Evolutionary conservation across 495 filamentous ascomycete genomes (phyloP).

Genomic region (Xanthoparmelia taractica): DNA sequence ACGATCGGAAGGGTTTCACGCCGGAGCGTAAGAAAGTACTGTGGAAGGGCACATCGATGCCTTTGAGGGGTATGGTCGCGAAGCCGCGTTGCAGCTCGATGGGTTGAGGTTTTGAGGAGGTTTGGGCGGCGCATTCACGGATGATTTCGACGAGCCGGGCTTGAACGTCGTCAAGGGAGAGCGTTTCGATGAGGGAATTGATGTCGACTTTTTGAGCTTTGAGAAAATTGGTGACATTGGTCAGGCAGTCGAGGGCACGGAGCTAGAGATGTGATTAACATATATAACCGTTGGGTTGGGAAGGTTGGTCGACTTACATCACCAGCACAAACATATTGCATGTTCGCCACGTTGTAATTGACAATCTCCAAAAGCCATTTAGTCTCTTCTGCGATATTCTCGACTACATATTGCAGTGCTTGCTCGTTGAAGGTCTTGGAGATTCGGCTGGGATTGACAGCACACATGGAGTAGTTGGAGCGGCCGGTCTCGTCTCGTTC

Average conservation of each 20-base stretch:
- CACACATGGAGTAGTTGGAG: conserved; percentile 97
- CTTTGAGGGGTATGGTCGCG: conserved; percentile 90
- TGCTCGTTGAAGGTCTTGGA: conserved; percentile 97
- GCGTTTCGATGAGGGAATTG: conserved; percentile 75
- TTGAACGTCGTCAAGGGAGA: conserved; percentile 78
- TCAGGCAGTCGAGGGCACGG: conserved; percentile 88
- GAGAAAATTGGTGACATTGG: conserved; percentile 84
- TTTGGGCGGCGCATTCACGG: conserved; percentile 72
- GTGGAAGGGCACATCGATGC: conserved; percentile 98
- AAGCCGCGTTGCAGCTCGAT: conserved; percentile 87
- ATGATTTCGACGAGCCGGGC: conserved; percentile 79
- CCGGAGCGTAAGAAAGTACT: conserved; percentile 94
- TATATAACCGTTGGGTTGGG: conserved; percentile 84
- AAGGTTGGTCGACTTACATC: conserved; percentile 87
- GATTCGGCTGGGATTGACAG: conserved; percentile 95
- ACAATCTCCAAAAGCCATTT: conserved; percentile 96
- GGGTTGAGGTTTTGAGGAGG: conserved; percentile 77
- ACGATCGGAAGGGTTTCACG: conserved; percentile 95
- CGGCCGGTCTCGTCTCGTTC: conserved; percentile 88
- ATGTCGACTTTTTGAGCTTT: conserved; percentile 96
- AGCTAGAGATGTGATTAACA: conserved; percentile 68
- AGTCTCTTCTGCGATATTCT: conserved; percentile 84
- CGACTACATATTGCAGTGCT: conserved; percentile 89
- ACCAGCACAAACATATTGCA: conserved; percentile 97
- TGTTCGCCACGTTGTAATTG: conserved; percentile 97